A percentile compares a stretch with the other conserved stretches of the same genome.
These are phyloP conservation scores for Geranium brycei DNA, from an alignment of 345 rosid species.

Conservation along the genomic window DNA sequence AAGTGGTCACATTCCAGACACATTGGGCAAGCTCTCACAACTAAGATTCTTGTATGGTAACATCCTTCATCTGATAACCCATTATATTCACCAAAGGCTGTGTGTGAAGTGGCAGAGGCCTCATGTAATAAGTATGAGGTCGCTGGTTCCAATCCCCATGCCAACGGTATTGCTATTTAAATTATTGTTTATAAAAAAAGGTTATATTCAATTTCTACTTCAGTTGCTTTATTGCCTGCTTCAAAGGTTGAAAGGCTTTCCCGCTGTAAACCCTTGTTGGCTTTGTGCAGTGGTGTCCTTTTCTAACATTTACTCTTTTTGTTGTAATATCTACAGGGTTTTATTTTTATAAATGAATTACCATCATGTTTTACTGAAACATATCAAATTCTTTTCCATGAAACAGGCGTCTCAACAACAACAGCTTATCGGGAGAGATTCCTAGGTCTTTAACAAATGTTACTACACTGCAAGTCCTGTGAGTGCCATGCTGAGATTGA, in stretches of 20 bases:
- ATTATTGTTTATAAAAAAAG: no score
- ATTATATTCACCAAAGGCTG: no score
- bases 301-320: no score
- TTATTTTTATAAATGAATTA: not conserved
- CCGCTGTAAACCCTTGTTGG: not conserved
- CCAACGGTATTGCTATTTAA: no score
- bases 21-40: constrained; percentile 14
- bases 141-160: no score
- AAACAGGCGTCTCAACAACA: constrained; percentile 70
- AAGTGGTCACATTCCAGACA: constrained; percentile 10
- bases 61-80: not conserved
- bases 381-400: constrained; percentile 13
- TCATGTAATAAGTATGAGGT: no score
- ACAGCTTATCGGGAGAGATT: constrained; percentile 44
- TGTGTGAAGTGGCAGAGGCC: no score
- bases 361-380: not conserved
- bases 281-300: not conserved
- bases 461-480: constrained; percentile 55
- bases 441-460: constrained; percentile 40
- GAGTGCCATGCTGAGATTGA: constrained; percentile 15
- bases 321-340: no score
- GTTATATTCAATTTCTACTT: not conserved
- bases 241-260: not conserved
- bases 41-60: constrained; percentile 15
- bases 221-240: not conserved